phyloP scores from a whole-genome alignment of 768 basidiomycete genomes.

The Xanthoconium stramineum region DNA sequence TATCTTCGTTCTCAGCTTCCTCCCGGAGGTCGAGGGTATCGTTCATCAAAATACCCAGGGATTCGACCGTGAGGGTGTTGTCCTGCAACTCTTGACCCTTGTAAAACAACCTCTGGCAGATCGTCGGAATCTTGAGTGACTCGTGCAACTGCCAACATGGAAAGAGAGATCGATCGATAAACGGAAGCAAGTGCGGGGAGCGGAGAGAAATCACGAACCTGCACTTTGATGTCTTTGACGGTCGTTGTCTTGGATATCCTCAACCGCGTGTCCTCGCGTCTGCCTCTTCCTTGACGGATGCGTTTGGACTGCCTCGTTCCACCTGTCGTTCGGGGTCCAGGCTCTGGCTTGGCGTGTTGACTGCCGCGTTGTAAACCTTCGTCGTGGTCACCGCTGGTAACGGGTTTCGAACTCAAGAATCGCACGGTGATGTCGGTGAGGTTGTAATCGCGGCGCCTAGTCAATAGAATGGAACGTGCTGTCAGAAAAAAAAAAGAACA shows the following conservation, averaged over 20 bases:
- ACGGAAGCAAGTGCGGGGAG: neutral
- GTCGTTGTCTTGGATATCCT: slow-evolving; percentile 62
- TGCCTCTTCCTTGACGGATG: slow-evolving; percentile 54
- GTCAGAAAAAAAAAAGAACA: slow-evolving; percentile 11
- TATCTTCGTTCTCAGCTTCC: slow-evolving; percentile 57
- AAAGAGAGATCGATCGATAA: neutral
- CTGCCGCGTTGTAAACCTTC: slow-evolving; percentile 24
- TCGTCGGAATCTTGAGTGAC: slow-evolving; percentile 63
- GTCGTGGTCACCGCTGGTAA: slow-evolving; percentile 28
- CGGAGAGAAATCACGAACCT: slow-evolving; percentile 40
- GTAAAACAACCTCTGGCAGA: slow-evolving; percentile 70
- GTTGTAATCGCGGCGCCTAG: slow-evolving; percentile 45
- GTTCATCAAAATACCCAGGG: slow-evolving; percentile 56
- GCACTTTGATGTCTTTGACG: slow-evolving; percentile 75
- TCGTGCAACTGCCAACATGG: slow-evolving; percentile 51
- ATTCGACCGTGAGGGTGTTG: slow-evolving; percentile 48
- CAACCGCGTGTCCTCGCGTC: slow-evolving; percentile 48
- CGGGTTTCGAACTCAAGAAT: slow-evolving; percentile 34
- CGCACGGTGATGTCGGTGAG: slow-evolving; percentile 62
- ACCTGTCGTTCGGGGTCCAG: slow-evolving; percentile 36
- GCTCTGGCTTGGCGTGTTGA: slow-evolving; percentile 29
- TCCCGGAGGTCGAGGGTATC: slow-evolving; percentile 67
- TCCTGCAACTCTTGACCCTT: slow-evolving; percentile 62
- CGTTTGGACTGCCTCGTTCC: slow-evolving; percentile 69
- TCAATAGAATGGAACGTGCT: slow-evolving; percentile 16